These are phyloP conservation scores for Dothidotthia symphoricarpi DNA, from an alignment of 2,329 filamentous ascomycete genomes.

Conservation along the genomic window DNA sequence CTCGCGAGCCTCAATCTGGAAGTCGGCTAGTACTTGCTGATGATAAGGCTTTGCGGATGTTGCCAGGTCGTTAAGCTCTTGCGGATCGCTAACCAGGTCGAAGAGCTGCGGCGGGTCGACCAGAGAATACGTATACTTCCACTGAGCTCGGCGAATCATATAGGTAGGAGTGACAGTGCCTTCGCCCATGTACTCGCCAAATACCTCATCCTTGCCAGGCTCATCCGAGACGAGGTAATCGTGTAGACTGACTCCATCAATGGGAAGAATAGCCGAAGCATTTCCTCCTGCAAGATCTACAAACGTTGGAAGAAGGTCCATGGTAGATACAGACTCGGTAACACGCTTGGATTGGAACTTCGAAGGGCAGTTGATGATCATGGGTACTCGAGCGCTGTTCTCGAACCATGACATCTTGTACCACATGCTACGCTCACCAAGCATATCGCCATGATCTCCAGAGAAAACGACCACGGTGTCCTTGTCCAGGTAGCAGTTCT, in stretches of 20 bases:
- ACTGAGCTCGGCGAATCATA: conserved; percentile 87
- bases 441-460: conserved; percentile 93
- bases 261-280: conserved; percentile 68
- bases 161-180: conserved; percentile 84
- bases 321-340: conserved; percentile 79
- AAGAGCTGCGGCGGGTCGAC: conserved; percentile 82
- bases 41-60: conserved; percentile 41
- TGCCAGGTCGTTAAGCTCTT: conserved; percentile 72
- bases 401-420: conserved; percentile 99
- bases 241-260: conserved; percentile 75
- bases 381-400: conserved; percentile 82
- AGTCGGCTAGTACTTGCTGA: conserved; percentile 54
- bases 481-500: conserved; percentile 75
- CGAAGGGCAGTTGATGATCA: conserved; percentile 78
- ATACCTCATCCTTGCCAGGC: conserved; percentile 77
- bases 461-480: conserved; percentile 91
- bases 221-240: conserved; percentile 42
- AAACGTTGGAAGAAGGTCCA: conserved; percentile 86
- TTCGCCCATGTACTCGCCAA: conserved; percentile 93
- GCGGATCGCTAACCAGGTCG: conserved; percentile 72
- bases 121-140: conserved; percentile 88
- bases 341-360: conserved; percentile 74
- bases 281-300: conserved; percentile 76
- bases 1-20: conserved; percentile 68
- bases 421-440: conserved; percentile 88